Conservation (phyloP, 2,329 filamentous ascomycete species). For the Aspergillus thermomutatus region DNA sequence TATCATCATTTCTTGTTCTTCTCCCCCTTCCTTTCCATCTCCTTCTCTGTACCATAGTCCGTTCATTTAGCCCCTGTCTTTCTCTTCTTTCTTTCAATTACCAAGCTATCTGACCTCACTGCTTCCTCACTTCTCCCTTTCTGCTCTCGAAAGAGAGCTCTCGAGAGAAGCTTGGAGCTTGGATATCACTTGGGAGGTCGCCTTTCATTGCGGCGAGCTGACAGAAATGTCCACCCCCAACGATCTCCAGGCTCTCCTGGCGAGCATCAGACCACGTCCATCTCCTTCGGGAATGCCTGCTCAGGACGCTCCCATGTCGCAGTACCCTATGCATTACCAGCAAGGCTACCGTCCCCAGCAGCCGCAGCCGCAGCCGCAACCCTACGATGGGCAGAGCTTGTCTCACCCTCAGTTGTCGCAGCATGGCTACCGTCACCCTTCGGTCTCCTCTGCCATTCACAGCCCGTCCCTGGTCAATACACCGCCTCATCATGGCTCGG, state of each 20-base stretch:
- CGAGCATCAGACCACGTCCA: conserved; percentile 43
- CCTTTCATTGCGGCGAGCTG: conserved; percentile 27
- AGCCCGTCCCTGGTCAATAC: conserved; percentile 54
- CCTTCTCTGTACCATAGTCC: conserved; percentile 16
- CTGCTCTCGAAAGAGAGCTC: conserved; percentile 34
- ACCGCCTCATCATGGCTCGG: conserved; percentile 55
- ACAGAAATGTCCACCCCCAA: conserved; percentile 47
- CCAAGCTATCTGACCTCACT: neutral
- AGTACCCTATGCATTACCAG: conserved; percentile 29
- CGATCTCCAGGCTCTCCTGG: conserved; percentile 47
- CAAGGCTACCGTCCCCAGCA: conserved; percentile 31
- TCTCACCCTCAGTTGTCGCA: conserved; percentile 28
- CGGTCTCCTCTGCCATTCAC: conserved; percentile 57
- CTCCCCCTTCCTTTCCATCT: conserved; percentile 9
- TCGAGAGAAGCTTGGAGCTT: conserved; percentile 24
- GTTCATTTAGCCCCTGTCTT: conserved; percentile 9
- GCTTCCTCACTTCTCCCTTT: conserved; percentile 6
- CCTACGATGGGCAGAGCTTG: conserved; percentile 31
- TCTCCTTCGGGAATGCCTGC: conserved; percentile 29
- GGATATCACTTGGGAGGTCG: conserved; percentile 27
- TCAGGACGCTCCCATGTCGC: conserved; percentile 27
- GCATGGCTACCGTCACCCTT: conserved; percentile 52
- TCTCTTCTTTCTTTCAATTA: conserved; percentile 13
- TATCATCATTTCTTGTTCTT: conserved; percentile 14
- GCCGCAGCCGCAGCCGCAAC: conserved; percentile 21